Percentiles rank a stretch among this genome's conserved stretches.
These are phyloP conservation scores for Paraglomus occultum DNA, from an alignment of 192 early-diverging fungal genomes.

Conservation along the genomic window DNA sequence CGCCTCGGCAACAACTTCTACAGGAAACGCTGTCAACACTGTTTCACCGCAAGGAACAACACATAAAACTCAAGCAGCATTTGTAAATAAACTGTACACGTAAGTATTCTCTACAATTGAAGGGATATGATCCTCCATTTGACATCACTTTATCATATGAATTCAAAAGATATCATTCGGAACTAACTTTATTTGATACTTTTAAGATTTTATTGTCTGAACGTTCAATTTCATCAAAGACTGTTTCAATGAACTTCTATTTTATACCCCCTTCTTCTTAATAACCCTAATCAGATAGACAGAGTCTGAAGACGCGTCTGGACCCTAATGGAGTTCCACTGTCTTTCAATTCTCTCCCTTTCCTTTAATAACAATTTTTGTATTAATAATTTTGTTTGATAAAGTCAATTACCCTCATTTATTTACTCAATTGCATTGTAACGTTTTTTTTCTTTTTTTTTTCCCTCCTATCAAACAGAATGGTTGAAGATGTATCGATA, in stretches of 20 bases:
- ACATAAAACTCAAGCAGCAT: constrained; percentile 48
- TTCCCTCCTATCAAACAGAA: constrained; percentile 48
- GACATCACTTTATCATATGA: too few relatives aligned
- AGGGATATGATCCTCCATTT: not conserved
- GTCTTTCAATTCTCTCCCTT: not conserved
- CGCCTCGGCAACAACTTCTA: too few relatives aligned
- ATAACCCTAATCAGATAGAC: not conserved
- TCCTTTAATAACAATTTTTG: not conserved
- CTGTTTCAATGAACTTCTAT: too few relatives aligned
- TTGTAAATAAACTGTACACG: constrained; percentile 53
- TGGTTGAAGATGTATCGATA: constrained; percentile 69
- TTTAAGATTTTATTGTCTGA: too few relatives aligned
- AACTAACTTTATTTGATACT: too few relatives aligned
- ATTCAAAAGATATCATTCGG: too few relatives aligned
- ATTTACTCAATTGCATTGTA: not conserved
- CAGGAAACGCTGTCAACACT: too few relatives aligned
- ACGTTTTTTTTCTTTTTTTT: not conserved
- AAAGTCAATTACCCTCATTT: not conserved
- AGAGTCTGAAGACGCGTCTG: too few relatives aligned
- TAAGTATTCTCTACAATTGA: constrained; percentile 25
- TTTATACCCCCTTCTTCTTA: not conserved
- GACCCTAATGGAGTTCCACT: not conserved
- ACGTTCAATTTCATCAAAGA: too few relatives aligned
- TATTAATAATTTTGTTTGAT: constrained; percentile 1
- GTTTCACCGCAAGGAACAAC: not conserved